A percentile compares a stretch with the other conserved stretches of the same genome.
Evolutionary conservation across 163 green algal species (phyloP).

Genomic region (Coccomyxa subellipsoidea): DNA sequence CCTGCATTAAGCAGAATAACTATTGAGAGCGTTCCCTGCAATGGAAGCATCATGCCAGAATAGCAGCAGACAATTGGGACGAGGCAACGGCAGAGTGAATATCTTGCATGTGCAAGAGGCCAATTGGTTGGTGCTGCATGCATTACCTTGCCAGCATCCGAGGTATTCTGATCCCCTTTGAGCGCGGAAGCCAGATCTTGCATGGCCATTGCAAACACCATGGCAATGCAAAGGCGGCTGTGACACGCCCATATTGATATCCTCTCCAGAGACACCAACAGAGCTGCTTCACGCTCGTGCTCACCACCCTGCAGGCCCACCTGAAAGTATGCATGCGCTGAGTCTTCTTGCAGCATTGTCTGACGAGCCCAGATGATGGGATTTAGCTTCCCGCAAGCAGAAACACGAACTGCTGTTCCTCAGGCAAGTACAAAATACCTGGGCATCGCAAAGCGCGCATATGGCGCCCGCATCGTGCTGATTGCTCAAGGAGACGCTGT

Average conservation of each 20-base stretch:
- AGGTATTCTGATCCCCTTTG: not conserved
- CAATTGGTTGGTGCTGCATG: not conserved
- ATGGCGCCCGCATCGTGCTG: not conserved
- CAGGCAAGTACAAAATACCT: not conserved
- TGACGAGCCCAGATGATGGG: not conserved
- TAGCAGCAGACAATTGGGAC: too few species aligned
- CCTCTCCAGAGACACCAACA: not conserved
- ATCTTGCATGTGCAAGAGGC: too few species aligned
- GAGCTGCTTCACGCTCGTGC: not conserved
- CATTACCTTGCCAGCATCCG: not conserved
- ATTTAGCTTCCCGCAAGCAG: too few species aligned
- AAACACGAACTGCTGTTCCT: not conserved
- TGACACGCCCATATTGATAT: slow-evolving; percentile 30
- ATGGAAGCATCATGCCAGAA: not conserved
- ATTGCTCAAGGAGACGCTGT: not conserved
- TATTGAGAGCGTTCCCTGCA: not conserved
- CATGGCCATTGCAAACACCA: not conserved
- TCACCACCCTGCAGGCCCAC: slow-evolving; percentile 10
- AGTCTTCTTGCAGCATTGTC: not conserved
- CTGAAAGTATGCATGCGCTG: not conserved
- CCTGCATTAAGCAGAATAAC: not conserved
- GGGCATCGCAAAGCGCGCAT: not conserved
- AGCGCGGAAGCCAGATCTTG: not conserved
- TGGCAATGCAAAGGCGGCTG: slow-evolving; percentile 25
- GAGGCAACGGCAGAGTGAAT: too few species aligned